Percentiles rank a stretch among this genome's conserved stretches.
Conservation (phyloP, 352 stramenopile species). For the Thalassiosira gravida region DNA sequence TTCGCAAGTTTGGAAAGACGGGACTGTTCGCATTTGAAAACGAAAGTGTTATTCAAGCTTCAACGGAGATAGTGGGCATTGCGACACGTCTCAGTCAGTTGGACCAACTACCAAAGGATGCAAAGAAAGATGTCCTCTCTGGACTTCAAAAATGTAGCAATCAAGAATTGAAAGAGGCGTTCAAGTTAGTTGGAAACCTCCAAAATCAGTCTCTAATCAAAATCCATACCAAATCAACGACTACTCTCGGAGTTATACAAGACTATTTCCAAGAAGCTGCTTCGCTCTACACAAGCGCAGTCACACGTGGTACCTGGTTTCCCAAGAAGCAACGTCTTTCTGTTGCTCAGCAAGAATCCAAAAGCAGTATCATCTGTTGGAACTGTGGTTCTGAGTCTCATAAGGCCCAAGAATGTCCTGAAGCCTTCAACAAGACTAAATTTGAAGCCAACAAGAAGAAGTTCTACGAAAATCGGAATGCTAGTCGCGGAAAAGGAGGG, state of each 20-base stretch:
- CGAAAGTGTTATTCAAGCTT: neutral
- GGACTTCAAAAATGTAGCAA: neutral
- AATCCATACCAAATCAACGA: neutral
- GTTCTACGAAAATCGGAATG: neutral
- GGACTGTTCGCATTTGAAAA: neutral
- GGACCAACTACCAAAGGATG: neutral
- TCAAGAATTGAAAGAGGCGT: neutral
- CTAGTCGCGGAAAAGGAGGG: too few relatives aligned
- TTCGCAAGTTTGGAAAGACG: neutral
- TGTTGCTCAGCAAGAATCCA: neutral
- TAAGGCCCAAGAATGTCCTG: neutral
- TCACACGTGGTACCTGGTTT: neutral
- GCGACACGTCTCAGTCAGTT: neutral
- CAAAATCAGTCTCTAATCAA: too few relatives aligned
- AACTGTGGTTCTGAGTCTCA: neutral
- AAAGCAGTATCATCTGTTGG: neutral
- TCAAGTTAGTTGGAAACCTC: too few relatives aligned
- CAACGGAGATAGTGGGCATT: neutral
- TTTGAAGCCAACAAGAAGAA: neutral
- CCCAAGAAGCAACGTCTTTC: neutral
- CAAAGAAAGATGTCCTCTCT: neutral
- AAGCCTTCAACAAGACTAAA: neutral
- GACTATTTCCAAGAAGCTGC: too few relatives aligned
- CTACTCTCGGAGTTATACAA: too few relatives aligned
- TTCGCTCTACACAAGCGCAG: too few relatives aligned